phyloP scores from a whole-genome alignment of 2,329 filamentous ascomycete species.

The Colletotrichum falcatum region DNA sequence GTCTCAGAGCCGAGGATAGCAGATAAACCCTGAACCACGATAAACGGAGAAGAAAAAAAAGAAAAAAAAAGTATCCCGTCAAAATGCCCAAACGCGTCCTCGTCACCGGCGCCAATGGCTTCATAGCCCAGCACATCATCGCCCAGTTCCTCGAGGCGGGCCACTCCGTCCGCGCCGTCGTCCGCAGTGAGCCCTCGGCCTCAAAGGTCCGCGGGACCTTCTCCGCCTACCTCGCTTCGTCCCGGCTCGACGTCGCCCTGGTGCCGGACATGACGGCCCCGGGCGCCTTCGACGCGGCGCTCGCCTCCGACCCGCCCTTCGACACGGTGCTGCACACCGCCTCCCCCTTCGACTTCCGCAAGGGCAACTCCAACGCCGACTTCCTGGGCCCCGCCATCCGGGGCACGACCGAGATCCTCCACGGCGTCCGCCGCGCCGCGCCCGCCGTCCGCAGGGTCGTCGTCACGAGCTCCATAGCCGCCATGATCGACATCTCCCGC shows the following conservation, averaged over 20 bases:
- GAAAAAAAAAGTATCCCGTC: too few species aligned
- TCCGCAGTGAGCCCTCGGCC: constrained; percentile 43
- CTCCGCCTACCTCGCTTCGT: neutral
- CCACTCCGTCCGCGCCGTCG: constrained; percentile 55
- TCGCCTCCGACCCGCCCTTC: constrained; percentile 64
- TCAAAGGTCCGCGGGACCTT: constrained; percentile 15
- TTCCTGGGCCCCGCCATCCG: constrained; percentile 67
- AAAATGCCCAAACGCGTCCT: constrained; percentile 34
- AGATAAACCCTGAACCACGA: too few species aligned
- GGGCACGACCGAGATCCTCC: constrained; percentile 62
- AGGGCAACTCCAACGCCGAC: constrained; percentile 64
- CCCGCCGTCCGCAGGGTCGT: constrained; percentile 73
- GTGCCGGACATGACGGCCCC: constrained; percentile 51
- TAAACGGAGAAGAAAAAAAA: too few species aligned
- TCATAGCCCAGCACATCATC: constrained; percentile 55
- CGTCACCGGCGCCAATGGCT: constrained; percentile 57
- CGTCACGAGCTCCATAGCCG: constrained; percentile 61
- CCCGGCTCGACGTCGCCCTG: constrained; percentile 44
- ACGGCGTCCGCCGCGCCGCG: constrained; percentile 58
- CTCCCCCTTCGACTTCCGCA: constrained; percentile 76
- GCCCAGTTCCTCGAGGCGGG: constrained; percentile 51
- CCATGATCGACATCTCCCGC: constrained; percentile 53
- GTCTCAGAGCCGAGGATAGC: too few species aligned
- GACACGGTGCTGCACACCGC: constrained; percentile 82
- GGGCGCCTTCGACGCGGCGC: constrained; percentile 51